Evolutionary conservation across 345 rosid species (phyloP).

Genomic region (Hibiscus mutabilis): DNA sequence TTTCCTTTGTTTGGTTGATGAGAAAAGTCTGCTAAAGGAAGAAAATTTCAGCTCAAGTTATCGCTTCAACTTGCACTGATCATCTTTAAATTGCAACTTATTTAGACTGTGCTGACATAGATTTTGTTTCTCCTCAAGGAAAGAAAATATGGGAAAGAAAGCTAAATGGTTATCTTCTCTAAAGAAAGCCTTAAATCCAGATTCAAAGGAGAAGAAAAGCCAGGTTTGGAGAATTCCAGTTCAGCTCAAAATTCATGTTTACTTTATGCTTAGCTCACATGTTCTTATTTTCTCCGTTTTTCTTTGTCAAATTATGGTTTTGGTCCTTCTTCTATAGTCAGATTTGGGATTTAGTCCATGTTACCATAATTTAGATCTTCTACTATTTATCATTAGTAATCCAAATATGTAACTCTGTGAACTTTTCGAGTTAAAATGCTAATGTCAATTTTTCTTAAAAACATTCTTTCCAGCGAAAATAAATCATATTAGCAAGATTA

Average conservation of each 20-base stretch:
- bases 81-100: no score
- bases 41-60: background rate
- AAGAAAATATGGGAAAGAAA: slow-evolving; percentile 77
- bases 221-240: slow-evolving; percentile 24
- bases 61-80: no score
- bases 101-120: background rate
- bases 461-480: no score
- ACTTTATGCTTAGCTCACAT: background rate
- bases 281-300: background rate
- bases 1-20: background rate
- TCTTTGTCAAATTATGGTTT: background rate
- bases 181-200: slow-evolving; percentile 83
- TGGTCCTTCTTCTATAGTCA: no score
- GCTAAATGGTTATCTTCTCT: slow-evolving; percentile 91
- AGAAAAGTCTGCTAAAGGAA: background rate
- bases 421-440: no score
- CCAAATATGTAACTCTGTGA: no score
- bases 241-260: background rate
- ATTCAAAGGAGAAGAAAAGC: slow-evolving; percentile 52
- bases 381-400: no score
- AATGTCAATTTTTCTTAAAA: no score
- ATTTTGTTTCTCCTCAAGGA: slow-evolving; percentile 11
- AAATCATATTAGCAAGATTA: no score
- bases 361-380: no score
- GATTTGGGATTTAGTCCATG: no score